Conservation (phyloP, 2,329 filamentous ascomycete species). For the Xylaria polymorpha region DNA sequence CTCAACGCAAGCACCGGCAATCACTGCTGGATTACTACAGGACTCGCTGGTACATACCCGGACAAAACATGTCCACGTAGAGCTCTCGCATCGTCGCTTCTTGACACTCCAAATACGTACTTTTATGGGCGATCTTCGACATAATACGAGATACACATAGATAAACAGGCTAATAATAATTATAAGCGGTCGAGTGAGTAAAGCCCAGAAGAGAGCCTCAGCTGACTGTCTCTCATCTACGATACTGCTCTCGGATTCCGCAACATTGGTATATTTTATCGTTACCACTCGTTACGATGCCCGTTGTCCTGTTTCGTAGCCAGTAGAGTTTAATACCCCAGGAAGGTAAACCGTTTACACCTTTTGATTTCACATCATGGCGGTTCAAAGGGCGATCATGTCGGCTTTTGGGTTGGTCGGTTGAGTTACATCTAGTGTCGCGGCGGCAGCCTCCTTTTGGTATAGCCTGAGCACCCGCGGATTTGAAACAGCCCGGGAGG, state of each 20-base stretch:
- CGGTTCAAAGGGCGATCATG: constrained; percentile 40
- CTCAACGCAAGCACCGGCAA: constrained; percentile 29
- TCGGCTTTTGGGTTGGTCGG: constrained; percentile 37
- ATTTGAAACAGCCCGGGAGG: constrained; percentile 48
- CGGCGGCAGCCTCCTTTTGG: constrained; percentile 45
- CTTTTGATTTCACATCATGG: constrained; percentile 24
- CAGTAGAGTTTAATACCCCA: constrained; percentile 13
- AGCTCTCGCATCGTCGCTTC: not conserved
- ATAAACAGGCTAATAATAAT: constrained; percentile 6
- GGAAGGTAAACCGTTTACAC: constrained; percentile 14
- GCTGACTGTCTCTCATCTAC: constrained; percentile 10
- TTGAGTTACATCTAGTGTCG: constrained; percentile 41
- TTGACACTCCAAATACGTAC: not conserved
- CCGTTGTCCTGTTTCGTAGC: not conserved
- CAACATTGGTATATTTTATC: not conserved
- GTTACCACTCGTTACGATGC: not conserved
- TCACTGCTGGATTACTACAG: not conserved
- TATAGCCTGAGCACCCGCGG: constrained; percentile 44
- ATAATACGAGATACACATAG: not conserved
- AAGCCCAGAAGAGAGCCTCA: constrained; percentile 1
- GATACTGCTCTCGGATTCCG: constrained; percentile 20
- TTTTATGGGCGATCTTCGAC: not conserved
- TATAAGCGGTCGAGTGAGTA: not conserved
- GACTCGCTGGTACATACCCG: constrained; percentile 4
- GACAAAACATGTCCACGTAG: not conserved